Evolutionary conservation across 768 basidiomycete species (phyloP), one percentile per base, ranked within the genome.

Genomic region (Phlegmacium glaucopus): DNA sequence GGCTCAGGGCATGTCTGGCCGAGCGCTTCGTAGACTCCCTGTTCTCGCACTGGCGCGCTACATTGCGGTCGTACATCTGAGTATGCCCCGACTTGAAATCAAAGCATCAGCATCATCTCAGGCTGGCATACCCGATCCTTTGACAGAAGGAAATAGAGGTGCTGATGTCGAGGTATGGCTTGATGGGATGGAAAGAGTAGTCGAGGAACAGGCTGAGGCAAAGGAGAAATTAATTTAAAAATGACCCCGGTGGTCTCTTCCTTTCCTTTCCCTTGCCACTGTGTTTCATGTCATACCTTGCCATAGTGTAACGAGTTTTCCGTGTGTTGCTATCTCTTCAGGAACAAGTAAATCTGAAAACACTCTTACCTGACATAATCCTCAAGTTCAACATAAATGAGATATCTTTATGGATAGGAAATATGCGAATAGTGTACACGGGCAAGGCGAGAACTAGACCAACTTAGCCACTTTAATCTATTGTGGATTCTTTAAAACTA

Each of bases 21-120:
- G 96, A 29, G 85, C 90, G 1, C 76, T 99, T 10, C 82, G 96
- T 10, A 83, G 94, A 6, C 74, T 99, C n/a, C 96, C 96, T 3
- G 92, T 98, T 39, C 79, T 98, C 15, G 91, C 94, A 1, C 82
- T 96, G 39, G 91, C 95, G 4, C 77, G 81, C 7, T 85, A 92
- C 61, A 83, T 97, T 42, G 79, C 84, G 25, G 66, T 75, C 12
- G 77, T 79, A n/a, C 66, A 62, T 52, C 39, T 70, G 18, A 34
- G 41, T 37, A 25, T 50, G 32, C 38, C 43, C 25, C 52, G 4
- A 11, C 11, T 34, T 34, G n/a, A n/a, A 11, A 22, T 22, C 22
- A 22, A 22, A 22, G 39, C 30, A 16, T 32, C 45, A n/a, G 42
- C 15, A 17, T 9, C 51, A 7, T 12, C 45, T 16, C 49, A 51